phyloP scores from a whole-genome alignment of 208 protist genomes.

The Crithidia sp. region DNA sequence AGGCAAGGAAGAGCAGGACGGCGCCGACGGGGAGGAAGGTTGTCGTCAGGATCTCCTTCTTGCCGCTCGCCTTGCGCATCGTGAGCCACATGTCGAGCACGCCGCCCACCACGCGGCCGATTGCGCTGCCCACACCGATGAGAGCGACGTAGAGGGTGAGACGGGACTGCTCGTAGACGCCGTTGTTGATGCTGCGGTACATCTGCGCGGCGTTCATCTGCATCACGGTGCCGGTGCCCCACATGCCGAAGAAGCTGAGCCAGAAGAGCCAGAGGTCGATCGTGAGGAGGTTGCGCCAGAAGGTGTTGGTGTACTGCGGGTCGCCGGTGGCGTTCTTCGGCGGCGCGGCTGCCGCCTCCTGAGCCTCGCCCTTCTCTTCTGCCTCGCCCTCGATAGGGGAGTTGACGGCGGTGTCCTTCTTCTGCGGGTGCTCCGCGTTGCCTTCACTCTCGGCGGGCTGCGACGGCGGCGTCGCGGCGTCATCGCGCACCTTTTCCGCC shows the following conservation, averaged over 20 bases:
- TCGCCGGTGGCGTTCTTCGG: conserved; percentile 31
- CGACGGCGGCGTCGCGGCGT: background rate
- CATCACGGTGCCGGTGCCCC: conserved; percentile 77
- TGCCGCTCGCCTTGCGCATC: conserved; percentile 27
- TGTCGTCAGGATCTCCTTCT: conserved; percentile 49
- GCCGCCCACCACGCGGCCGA: conserved; percentile 64
- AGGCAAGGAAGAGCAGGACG: conserved; percentile 42
- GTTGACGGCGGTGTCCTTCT: too few relatives aligned
- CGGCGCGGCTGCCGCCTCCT: background rate
- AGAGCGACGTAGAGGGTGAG: conserved; percentile 68
- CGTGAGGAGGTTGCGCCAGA: conserved; percentile 75
- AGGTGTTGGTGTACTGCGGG: conserved; percentile 66
- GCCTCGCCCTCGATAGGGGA: too few relatives aligned
- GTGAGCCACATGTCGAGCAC: conserved; percentile 64
- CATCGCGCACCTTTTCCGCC: background rate
- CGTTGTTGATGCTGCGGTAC: conserved; percentile 66
- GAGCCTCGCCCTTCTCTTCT: conserved; percentile 3
- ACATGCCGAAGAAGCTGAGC: conserved; percentile 71
- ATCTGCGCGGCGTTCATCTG: conserved; percentile 79
- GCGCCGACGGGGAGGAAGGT: conserved; percentile 52
- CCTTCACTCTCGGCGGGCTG: too few relatives aligned
- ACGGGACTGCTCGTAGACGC: conserved; percentile 34
- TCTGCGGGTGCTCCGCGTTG: too few relatives aligned
- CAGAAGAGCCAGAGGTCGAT: conserved; percentile 77
- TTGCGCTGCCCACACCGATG: conserved; percentile 72